phyloP scores from a whole-genome alignment of 257 asterid species.

The Solanum rostratum region DNA sequence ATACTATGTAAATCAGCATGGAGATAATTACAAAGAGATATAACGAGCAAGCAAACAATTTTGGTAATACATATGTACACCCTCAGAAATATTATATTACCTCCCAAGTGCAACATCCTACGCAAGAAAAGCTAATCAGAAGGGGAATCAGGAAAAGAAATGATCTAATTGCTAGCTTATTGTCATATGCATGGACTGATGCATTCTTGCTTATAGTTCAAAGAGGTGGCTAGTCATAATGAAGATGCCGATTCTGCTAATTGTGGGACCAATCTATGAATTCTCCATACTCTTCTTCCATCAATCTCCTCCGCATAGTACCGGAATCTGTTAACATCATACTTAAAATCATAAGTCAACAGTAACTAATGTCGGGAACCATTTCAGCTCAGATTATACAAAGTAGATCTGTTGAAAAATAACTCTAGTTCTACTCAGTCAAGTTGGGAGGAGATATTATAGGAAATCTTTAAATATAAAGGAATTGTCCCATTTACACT shows the following conservation, averaged over 20 bases:
- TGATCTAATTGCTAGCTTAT: not conserved
- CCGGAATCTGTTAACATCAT: conserved; percentile 26
- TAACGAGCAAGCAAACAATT: not conserved
- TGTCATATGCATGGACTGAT: not conserved
- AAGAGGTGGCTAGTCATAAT: conserved; percentile 10
- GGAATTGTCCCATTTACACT: not conserved
- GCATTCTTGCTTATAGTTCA: not conserved
- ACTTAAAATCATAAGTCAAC: not conserved
- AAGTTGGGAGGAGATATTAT: not conserved
- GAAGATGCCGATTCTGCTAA: conserved; percentile 27
- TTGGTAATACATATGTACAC: not conserved
- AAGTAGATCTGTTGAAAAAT: not conserved
- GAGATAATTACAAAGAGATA: not conserved
- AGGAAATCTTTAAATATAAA: not conserved
- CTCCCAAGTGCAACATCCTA: not conserved
- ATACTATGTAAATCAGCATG: not conserved
- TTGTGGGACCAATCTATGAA: conserved; percentile 52
- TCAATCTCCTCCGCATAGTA: conserved; percentile 22
- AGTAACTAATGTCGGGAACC: not conserved
- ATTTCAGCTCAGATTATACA: not conserved
- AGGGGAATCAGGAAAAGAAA: not conserved
- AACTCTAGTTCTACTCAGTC: not conserved
- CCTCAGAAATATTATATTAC: not conserved
- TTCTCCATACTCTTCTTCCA: conserved; percentile 42
- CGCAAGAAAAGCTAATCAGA: not conserved